These are phyloP conservation scores for Amesomyces nigricolor DNA, from an alignment of 2,329 filamentous ascomycete genomes.

Conservation along the genomic window DNA sequence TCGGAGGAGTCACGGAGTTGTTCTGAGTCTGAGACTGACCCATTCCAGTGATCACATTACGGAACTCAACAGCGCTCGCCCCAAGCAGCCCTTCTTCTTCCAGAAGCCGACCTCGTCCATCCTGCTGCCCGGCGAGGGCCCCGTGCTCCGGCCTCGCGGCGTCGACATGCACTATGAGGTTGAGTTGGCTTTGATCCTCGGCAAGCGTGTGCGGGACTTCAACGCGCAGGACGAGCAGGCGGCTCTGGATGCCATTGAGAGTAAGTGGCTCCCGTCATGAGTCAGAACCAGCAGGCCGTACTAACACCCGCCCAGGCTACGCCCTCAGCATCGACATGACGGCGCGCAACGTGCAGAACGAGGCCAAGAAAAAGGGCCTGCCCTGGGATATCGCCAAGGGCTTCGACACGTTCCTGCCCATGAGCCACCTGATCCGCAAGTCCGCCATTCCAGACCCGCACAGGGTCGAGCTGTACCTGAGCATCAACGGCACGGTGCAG, in stretches of 20 bases:
- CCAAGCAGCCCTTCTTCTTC: conserved; percentile 98
- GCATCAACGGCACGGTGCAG: conserved; percentile 70
- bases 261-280: conserved; percentile 39
- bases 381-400: conserved; percentile 97
- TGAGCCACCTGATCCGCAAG: conserved; percentile 77
- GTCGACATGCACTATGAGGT: conserved; percentile 91
- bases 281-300: too few species aligned
- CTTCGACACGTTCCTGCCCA: conserved; percentile 93
- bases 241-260: conserved; percentile 77
- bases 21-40: conserved; percentile 15
- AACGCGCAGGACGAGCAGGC: conserved; percentile 65
- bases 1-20: too few species aligned
- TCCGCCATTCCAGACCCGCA: conserved; percentile 78
- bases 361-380: conserved; percentile 93
- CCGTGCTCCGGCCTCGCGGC: conserved; percentile 75
- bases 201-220: conserved; percentile 71
- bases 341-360: conserved; percentile 87
- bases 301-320: conserved; percentile 51
- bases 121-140: conserved; percentile 69
- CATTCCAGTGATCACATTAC: conserved; percentile 74
- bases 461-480: conserved; percentile 77
- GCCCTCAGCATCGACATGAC: conserved; percentile 96
- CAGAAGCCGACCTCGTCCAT: conserved; percentile 89
- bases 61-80: conserved; percentile 80
- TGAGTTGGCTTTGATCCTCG: conserved; percentile 85